Evolutionary conservation across 768 basidiomycete genomes (phyloP), one percentile per base, ranked within the genome.

Genomic region (Rhodocollybia butyracea): DNA sequence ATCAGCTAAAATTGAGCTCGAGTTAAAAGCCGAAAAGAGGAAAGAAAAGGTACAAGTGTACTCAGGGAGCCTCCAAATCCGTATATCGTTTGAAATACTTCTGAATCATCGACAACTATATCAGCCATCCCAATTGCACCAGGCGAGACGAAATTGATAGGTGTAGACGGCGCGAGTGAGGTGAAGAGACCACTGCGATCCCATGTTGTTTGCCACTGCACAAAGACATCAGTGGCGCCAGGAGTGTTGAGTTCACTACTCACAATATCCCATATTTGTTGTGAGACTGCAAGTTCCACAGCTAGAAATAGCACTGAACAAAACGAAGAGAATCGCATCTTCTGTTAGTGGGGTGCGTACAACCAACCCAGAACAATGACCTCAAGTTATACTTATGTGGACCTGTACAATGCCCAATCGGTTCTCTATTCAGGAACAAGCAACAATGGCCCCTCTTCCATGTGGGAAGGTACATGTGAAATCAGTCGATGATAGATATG

Each of bases 51-150:
- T n/a, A 17, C 63, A 71, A 30, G 54, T 57, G 54, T 61, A 89
- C 89, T 89, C 30, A 90, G 70, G 0, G 82, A 62, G 8, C 77
- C 85, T 0, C 88, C 88, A 61, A 88, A 86, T 12, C 89, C 88
- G 50, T 74, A 76, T 38, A 91, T 81, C 1, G 74, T 68, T 68
- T 89, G 89, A 66, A 79, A 83, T n/a, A 76, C 65, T 2, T 70
- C 59, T 2, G 67, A 68, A 63, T 88, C 86, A 46, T 82, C 66
- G 13, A 91, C 68, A 39, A 76, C 74, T 51, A 90, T 89, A 63
- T 89, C 80, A 0, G 86, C 87, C 41, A 71, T 73, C 2, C 76
- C 85, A 36, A 76, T 76, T 3, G 79, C 51, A 0, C 86, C 82
- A 7, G 86, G 84, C n/a, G 76, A 65, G 5, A 59, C 73, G 60